A percentile compares a stretch with the other conserved stretches of the same genome.
Evolutionary conservation across 2,329 filamentous ascomycete species (phyloP).

Genomic region (Allantophomopsis cytisporea): DNA sequence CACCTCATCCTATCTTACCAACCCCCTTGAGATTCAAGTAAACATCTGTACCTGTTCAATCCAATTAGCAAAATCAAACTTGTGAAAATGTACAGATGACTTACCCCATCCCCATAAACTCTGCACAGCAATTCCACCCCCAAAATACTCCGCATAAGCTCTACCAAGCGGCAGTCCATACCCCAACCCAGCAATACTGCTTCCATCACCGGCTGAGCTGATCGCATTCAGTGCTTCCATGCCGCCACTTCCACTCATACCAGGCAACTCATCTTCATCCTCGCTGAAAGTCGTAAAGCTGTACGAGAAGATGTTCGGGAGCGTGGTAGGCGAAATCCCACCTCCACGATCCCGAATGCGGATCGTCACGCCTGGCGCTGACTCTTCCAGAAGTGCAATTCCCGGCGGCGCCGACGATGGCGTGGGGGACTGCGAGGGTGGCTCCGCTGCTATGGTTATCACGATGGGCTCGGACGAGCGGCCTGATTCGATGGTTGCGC

Average conservation of each 20-base stretch:
- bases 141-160: conserved; percentile 97
- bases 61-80: conserved; percentile 31
- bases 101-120: conserved; percentile 83
- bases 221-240: conserved; percentile 65
- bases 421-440: conserved; percentile 8
- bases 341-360: conserved; percentile 92
- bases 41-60: conserved; percentile 69
- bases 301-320: conserved; percentile 90
- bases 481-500: conserved; percentile 79
- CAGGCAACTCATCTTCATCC: conserved; percentile 31
- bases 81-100: neutral
- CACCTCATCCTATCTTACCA: neutral
- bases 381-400: conserved; percentile 45
- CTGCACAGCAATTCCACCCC: conserved; percentile 88
- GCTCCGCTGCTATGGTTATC: conserved; percentile 73
- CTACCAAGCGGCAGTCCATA: conserved; percentile 85
- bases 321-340: conserved; percentile 73
- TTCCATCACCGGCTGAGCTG: conserved; percentile 55
- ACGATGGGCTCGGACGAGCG: conserved; percentile 71
- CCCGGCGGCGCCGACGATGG: neutral
- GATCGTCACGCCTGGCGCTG: conserved; percentile 79
- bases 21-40: conserved; percentile 38
- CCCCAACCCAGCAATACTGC: conserved; percentile 82
- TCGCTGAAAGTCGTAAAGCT: conserved; percentile 86
- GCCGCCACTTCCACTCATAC: conserved; percentile 27